Evolutionary conservation across 257 asterid genomes (phyloP).

Genomic region (Paulownia fortunei): DNA sequence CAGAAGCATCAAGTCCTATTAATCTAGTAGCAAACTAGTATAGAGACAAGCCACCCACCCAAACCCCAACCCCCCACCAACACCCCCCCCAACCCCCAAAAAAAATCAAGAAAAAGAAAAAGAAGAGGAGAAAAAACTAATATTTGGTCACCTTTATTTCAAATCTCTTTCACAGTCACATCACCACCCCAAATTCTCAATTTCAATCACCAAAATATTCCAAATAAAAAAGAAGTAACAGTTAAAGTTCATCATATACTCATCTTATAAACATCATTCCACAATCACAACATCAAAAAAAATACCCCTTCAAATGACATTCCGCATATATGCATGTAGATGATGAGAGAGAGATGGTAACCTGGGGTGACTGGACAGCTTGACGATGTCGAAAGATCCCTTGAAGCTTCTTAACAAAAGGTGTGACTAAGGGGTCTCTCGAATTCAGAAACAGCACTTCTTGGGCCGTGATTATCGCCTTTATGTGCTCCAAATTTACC

Average conservation of each 20-base stretch:
- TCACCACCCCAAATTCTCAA: neutral
- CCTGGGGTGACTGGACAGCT: slow-evolving; percentile 34
- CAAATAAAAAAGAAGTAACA: too few species aligned
- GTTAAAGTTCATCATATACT: neutral
- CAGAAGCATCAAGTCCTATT: neutral
- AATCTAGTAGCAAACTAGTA: neutral
- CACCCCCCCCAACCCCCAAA: too few species aligned
- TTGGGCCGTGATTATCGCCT: slow-evolving; percentile 77
- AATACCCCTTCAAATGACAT: neutral
- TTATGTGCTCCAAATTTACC: slow-evolving; percentile 75
- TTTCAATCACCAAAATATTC: neutral
- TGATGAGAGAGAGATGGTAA: neutral
- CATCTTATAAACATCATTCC: neutral
- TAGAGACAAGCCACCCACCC: neutral
- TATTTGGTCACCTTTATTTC: neutral
- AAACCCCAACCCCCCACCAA: too few species aligned
- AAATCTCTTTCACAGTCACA: neutral
- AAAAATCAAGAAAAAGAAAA: too few species aligned
- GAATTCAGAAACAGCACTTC: slow-evolving; percentile 73
- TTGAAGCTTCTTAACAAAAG: slow-evolving; percentile 74
- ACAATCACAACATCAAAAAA: neutral
- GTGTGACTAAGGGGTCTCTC: slow-evolving; percentile 68
- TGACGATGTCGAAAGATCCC: slow-evolving; percentile 59
- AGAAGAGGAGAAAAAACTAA: too few species aligned
- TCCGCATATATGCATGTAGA: neutral